A percentile compares a stretch with the other conserved stretches of the same genome.
Evolutionary conservation across 177 flowering plant genomes (phyloP).

Genomic region (Vitis hybrid): DNA sequence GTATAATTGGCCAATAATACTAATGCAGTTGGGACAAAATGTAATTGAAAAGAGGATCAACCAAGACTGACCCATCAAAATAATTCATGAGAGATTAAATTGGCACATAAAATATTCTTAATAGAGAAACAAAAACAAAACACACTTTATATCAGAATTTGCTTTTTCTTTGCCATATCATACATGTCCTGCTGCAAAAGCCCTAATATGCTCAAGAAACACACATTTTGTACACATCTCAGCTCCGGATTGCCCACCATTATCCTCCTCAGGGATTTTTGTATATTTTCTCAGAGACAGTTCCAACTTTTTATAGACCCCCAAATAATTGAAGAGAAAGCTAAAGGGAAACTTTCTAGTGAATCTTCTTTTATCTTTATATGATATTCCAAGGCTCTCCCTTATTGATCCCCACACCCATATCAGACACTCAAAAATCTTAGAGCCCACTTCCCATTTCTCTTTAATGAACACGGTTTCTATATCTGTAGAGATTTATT

Average conservation of each 20-base stretch:
- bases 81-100: no score
- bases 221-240: neutral
- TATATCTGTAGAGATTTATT: conserved; percentile 2
- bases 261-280: neutral
- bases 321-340: conserved; percentile 12
- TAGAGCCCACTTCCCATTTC: conserved; percentile 10
- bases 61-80: no score
- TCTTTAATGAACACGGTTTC: conserved; percentile 7
- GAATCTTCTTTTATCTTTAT: conserved; percentile 5
- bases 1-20: no score
- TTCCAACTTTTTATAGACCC: neutral
- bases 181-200: no score
- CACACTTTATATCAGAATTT: no score
- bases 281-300: neutral
- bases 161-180: no score
- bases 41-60: no score
- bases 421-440: conserved; percentile 11
- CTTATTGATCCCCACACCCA: neutral
- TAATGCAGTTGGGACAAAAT: no score
- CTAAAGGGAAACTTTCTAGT: conserved; percentile 17
- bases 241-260: neutral
- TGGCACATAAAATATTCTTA: no score
- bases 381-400: neutral
- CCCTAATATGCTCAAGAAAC: neutral
- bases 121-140: no score